Base-by-base conservation (phyloP, 192 early-diverging fungal species). In the Umbelopsis vinacea region DNA sequence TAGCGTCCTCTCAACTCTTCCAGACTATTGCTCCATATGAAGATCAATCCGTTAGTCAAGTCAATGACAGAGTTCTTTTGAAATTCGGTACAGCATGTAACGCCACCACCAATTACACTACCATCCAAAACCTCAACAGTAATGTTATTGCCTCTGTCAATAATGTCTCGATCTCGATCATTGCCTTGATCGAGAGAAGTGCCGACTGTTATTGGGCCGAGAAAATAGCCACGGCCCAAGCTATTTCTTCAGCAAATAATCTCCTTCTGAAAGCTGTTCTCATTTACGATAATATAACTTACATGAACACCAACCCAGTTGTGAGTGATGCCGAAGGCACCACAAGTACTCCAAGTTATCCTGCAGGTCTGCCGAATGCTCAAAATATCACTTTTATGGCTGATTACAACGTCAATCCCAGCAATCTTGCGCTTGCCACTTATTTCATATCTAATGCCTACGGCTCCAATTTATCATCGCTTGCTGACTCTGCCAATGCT, bases 31-130 rank as follows among this genome's bases (percentile, higher is more conserved):
- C 26, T 68, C 21, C 52, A 2, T 38, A 17, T 21, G 19, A 50
- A 1, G 48, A 50, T 50, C 48, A 50, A 21, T 17, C 9, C 1
- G 17, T 19, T 15, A 50, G n/a, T 50, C 48, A 50, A 50, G 15
- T 52, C n/a, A 67, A 38, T 67, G 75, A 76, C 66, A 46, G 77
- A 46, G 22, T 74, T 15, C 17, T 78, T 12, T 11, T 78, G 9
- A 68, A 78, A 53, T 26, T 78, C 19, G 77, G 72, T n/a, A 69
- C 73, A 71, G 72, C 63, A 15, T 78, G 77, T 47, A 55, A 24
- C 9, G 38, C 45, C 10, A 70, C 71, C 17, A 71, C 52, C 17
- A 46, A 70, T 35, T 26, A 52, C 29, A 52, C 70, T 1, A 33
- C 19, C 3, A 2, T 78, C 2, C 46, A 71, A 38, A 22, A 24